Percentiles rank a stretch among this genome's conserved stretches.
phyloP scores from a whole-genome alignment of 805 yeast genomes.

The Schwanniomyces sp. region DNA sequence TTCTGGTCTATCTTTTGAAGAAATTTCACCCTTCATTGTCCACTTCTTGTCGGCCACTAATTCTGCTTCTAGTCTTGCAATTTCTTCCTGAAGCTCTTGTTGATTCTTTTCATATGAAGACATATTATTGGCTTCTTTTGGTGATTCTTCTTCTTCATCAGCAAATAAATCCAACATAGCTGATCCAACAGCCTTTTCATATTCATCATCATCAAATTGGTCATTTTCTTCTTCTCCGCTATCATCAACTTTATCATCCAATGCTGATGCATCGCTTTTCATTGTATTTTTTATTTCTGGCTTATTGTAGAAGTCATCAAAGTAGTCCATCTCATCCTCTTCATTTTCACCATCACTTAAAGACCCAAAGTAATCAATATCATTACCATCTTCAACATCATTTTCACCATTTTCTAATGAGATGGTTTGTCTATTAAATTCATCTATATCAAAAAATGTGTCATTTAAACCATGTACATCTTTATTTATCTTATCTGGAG shows the following conservation, averaged over 20 bases:
- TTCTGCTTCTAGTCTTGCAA: slow-evolving; percentile 77
- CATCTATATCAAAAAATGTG: slow-evolving; percentile 80
- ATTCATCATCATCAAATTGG: slow-evolving; percentile 57
- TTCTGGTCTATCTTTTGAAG: slow-evolving; percentile 73
- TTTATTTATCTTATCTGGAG: slow-evolving; percentile 45
- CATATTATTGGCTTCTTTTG: slow-evolving; percentile 34
- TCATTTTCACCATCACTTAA: slow-evolving; percentile 41
- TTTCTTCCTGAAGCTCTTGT: slow-evolving; percentile 70
- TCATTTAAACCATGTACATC: slow-evolving; percentile 75
- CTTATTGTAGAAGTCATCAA: slow-evolving; percentile 65
- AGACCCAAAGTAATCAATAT: slow-evolving; percentile 42
- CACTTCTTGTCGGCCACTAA: slow-evolving; percentile 88
- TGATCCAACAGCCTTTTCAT: slow-evolving; percentile 56
- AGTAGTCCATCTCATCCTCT: slow-evolving; percentile 59
- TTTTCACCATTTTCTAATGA: slow-evolving; percentile 46
- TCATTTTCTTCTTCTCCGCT: slow-evolving; percentile 35
- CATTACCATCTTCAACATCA: slow-evolving; percentile 32
- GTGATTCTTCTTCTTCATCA: slow-evolving; percentile 32
- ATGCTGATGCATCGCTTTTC: slow-evolving; percentile 3
- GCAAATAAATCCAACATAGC: slow-evolving; percentile 66
- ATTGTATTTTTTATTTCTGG: slow-evolving; percentile 23
- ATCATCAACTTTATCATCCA: slow-evolving; percentile 23
- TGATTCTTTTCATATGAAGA: slow-evolving; percentile 87
- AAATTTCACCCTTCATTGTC: slow-evolving; percentile 93
- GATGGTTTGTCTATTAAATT: slow-evolving; percentile 73